Percentiles rank a stretch among this genome's conserved stretches.
Evolutionary conservation across 164 flowering plant genomes (phyloP).

Genomic region (Malania oleifera): DNA sequence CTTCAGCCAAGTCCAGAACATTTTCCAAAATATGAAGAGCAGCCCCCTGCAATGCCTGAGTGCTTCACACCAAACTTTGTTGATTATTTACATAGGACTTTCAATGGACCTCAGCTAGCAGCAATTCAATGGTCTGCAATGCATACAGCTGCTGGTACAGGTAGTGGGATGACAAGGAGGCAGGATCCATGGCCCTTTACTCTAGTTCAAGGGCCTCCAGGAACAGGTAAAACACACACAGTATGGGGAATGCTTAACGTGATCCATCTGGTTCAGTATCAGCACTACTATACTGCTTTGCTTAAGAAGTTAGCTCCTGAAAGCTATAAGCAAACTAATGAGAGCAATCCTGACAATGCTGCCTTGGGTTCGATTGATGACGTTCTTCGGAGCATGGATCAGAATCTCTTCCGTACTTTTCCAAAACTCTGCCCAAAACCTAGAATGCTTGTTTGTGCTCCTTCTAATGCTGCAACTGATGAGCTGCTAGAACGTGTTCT

Average conservation of each 20-base stretch:
- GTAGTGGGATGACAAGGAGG: constrained; percentile 57
- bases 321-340: constrained; percentile 73
- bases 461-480: constrained; percentile 99
- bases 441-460: constrained; percentile 98
- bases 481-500: constrained; percentile 94
- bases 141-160: constrained; percentile 97
- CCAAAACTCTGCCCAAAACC: constrained; percentile 95
- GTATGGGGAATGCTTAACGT: constrained; percentile 99
- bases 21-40: constrained; percentile 91
- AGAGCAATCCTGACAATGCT: constrained; percentile 50
- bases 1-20: constrained; percentile 88
- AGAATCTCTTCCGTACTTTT: constrained; percentile 80
- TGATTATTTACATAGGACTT: constrained; percentile 64
- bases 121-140: constrained; percentile 99
- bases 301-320: constrained; percentile 93
- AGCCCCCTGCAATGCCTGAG: constrained; percentile 91
- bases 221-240: constrained; percentile 97
- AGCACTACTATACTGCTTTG: constrained; percentile 82
- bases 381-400: constrained; percentile 92
- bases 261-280: constrained; percentile 93
- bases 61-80: constrained; percentile 88
- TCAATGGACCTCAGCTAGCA: constrained; percentile 84
- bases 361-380: constrained; percentile 79
- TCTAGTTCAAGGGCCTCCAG: constrained; percentile 98
- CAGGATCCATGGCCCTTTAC: constrained; percentile 99